Percentiles rank a stretch among this genome's conserved stretches.
These are phyloP conservation scores for Penicillium polonicum DNA, from an alignment of 2,329 filamentous ascomycete genomes.

Conservation along the genomic window DNA sequence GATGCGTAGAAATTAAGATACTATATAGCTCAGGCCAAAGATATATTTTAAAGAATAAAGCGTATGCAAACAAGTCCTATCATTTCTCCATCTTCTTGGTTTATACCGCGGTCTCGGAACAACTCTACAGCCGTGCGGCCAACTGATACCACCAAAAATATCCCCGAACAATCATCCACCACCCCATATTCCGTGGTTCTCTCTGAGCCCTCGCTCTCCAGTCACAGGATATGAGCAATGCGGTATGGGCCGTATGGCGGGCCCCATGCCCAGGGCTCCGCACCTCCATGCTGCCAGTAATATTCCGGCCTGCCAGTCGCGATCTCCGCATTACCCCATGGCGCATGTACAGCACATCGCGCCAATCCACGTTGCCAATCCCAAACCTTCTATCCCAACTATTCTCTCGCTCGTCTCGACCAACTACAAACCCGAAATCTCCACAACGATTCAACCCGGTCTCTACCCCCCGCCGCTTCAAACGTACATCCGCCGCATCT, in stretches of 20 bases:
- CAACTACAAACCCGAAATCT: background rate
- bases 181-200: background rate
- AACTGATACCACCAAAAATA: conserved; percentile 15
- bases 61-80: no score
- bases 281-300: conserved; percentile 22
- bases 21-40: background rate
- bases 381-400: background rate
- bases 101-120: conserved; percentile 4
- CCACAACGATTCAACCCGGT: background rate
- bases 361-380: conserved; percentile 10
- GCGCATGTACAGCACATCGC: conserved; percentile 17
- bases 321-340: conserved; percentile 27
- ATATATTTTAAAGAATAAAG: background rate
- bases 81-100: background rate
- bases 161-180: conserved; percentile 7
- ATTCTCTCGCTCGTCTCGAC: background rate
- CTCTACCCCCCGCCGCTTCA: conserved; percentile 17
- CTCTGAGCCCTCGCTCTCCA: conserved; percentile 5
- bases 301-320: conserved; percentile 21
- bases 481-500: conserved; percentile 21
- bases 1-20: background rate
- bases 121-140: conserved; percentile 6
- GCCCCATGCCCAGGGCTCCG: conserved; percentile 40
- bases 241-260: conserved; percentile 43
- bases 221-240: conserved; percentile 45